Base-by-base conservation (phyloP, 1,139 yeast genomes). In the Debaryomycetaceae sp. region DNA sequence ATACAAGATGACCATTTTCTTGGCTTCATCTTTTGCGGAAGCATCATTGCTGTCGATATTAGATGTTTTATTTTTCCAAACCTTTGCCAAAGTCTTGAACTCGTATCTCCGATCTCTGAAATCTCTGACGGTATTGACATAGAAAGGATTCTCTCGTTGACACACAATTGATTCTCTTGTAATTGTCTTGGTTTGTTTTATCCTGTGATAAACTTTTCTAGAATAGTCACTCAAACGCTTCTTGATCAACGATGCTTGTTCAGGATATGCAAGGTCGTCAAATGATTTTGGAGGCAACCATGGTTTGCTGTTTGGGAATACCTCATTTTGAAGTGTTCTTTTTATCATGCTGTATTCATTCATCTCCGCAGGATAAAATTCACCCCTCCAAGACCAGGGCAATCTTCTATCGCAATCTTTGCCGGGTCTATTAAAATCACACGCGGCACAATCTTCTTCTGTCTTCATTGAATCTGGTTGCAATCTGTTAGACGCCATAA, bases 381-480 rank as follows among this genome's bases (percentile, higher is more conserved):
- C 99, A 45, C 98, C 99, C 71, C 99, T 83, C 99, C 99, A 95
- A 4, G 97, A 78, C 99, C 99, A 95, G 0, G 93, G 89, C 46
- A 95, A 69, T 48, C 95, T 72, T 60, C 99, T 75, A 56, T 93
- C 99, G 72, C 99, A 95, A 11, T 75, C 78, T 58, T 93, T 93
- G 3, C 96, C 98, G 0, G 98, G 98, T 45, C 96, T 75, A 60
- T 95, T 95, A 66, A 90, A 95, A 58, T 95, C 99, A 72, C 99
- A 95, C 36, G 96, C 82, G 0, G 99, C 99, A 69, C 99, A 95
- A 57, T 90, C 97, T 55, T 89, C 89, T 60, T 93, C 99, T 0
- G 86, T 72, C 56, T 93, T 91, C 90, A 95, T 93, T 1, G 99
- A 91, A 65, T 95, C 99, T 0, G 99, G 99, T 63, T 95, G 99